These are phyloP conservation scores for Thelephora ganbajun DNA, from an alignment of 768 basidiomycete genomes.

Conservation along the genomic window DNA sequence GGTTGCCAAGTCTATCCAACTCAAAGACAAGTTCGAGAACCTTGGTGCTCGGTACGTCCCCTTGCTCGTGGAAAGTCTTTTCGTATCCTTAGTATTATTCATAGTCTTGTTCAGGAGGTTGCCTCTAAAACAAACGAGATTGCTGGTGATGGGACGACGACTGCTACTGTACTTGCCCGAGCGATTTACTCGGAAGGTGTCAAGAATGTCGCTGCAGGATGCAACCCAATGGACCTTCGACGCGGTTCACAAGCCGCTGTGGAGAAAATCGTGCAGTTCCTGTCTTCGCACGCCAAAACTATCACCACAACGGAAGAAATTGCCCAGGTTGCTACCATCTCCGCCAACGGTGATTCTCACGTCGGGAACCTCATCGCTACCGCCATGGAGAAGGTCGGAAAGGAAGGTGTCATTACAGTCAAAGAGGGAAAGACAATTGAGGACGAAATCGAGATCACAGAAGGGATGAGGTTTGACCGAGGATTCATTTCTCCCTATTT, in stretches of 20 bases:
- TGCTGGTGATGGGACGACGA: conserved; percentile 97
- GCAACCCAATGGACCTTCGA: conserved; percentile 99
- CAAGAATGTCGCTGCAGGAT: conserved; percentile 97
- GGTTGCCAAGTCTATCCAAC: conserved; percentile 85
- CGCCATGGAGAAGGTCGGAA: conserved; percentile 99
- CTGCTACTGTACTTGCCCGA: conserved; percentile 90
- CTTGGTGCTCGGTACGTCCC: conserved; percentile 80
- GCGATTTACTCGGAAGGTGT: conserved; percentile 98
- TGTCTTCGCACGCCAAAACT: conserved; percentile 77
- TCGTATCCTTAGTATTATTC: background rate
- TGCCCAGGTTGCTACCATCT: conserved; percentile 97
- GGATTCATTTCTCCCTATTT: conserved; percentile 98
- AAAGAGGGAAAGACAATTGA: conserved; percentile 98
- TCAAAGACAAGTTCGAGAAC: conserved; percentile 99
- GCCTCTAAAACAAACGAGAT: conserved; percentile 94
- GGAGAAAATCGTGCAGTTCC: conserved; percentile 65
- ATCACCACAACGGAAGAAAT: conserved; percentile 98
- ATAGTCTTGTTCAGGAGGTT: conserved; percentile 86
- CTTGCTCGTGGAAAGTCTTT: background rate
- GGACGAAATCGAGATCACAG: conserved; percentile 98
- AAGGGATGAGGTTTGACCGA: conserved; percentile 99
- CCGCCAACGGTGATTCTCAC: conserved; percentile 66
- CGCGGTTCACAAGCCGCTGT: conserved; percentile 97
- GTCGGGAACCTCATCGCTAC: conserved; percentile 92
- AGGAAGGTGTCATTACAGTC: conserved; percentile 99